Evolutionary conservation across 306 rosid species (phyloP).

Genomic region (Pyrus bretschneideri): DNA sequence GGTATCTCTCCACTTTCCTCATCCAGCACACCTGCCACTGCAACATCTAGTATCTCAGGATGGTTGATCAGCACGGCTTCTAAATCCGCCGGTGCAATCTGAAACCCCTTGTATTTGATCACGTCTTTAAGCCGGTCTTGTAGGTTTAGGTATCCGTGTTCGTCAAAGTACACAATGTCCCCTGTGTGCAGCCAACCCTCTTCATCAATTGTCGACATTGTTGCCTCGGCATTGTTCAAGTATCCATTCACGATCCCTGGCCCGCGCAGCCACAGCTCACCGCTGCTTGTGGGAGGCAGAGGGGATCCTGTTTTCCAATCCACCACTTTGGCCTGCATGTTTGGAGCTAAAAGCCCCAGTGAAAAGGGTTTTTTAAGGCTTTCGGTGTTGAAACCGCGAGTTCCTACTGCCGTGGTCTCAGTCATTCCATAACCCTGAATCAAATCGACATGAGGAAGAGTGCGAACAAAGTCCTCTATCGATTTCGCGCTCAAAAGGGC

Average conservation of each 20-base stretch:
- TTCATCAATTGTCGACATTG: conserved; percentile 50
- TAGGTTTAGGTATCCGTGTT: conserved; percentile 56
- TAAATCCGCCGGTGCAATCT: conserved; percentile 53
- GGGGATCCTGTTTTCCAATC: conserved; percentile 47
- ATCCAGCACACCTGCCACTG: conserved; percentile 35
- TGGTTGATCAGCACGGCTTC: conserved; percentile 40
- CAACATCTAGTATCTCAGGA: conserved; percentile 41
- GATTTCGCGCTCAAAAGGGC: conserved; percentile 43
- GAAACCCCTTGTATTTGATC: conserved; percentile 92
- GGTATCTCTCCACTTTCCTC: conserved; percentile 75
- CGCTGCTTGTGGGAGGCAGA: conserved; percentile 66
- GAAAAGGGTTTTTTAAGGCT: conserved; percentile 51
- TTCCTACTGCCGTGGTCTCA: conserved; percentile 74
- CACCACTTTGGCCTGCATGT: conserved; percentile 78
- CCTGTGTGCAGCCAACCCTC: conserved; percentile 82
- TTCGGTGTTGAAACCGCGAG: conserved; percentile 76
- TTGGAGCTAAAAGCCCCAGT: conserved; percentile 81
- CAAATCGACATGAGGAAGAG: conserved; percentile 61
- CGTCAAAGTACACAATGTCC: conserved; percentile 66
- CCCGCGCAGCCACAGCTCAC: conserved; percentile 87
- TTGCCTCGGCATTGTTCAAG: conserved; percentile 62
- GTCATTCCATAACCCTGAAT: conserved; percentile 99
- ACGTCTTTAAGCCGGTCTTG: conserved; percentile 79
- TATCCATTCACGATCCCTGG: conserved; percentile 78
- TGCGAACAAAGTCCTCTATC: conserved; percentile 41